Evolutionary conservation across 306 rosid species (phyloP).

Genomic region (Vigna unguiculata): DNA sequence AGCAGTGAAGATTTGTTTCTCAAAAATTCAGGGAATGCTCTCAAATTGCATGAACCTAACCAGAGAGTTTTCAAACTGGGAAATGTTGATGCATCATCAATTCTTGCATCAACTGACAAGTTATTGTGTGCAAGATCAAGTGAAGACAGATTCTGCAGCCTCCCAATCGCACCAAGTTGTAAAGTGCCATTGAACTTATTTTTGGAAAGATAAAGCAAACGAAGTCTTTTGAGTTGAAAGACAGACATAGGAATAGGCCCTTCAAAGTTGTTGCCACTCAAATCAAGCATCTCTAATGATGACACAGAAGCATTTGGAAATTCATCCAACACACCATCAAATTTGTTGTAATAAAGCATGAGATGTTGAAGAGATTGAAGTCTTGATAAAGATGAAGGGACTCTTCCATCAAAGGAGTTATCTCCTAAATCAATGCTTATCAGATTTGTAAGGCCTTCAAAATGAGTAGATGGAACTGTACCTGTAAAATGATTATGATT

Average conservation of each 20-base stretch:
- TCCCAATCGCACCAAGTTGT: not conserved
- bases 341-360: slow-evolving; percentile 30
- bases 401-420: slow-evolving; percentile 23
- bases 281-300: slow-evolving; percentile 47
- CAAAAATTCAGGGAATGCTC: not conserved
- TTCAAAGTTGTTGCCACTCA: slow-evolving; percentile 52
- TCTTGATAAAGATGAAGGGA: slow-evolving; percentile 29
- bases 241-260: slow-evolving; percentile 52
- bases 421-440: slow-evolving; percentile 32
- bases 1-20: not conserved
- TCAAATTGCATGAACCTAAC: slow-evolving; percentile 27
- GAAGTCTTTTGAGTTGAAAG: slow-evolving; percentile 45
- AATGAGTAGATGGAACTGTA: slow-evolving; percentile 4
- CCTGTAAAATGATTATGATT: not conserved
- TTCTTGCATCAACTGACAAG: slow-evolving; percentile 6
- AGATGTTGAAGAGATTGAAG: slow-evolving; percentile 35
- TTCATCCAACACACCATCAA: slow-evolving; percentile 37
- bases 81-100: not conserved
- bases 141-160: not conserved
- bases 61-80: slow-evolving; percentile 1
- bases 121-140: slow-evolving; percentile 14
- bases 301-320: slow-evolving; percentile 2
- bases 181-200: slow-evolving; percentile 52
- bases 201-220: not conserved
- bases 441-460: slow-evolving; percentile 31